Percentiles rank a stretch among this genome's conserved stretches.
Evolutionary conservation across 306 rosid genomes (phyloP).

Genomic region (Potentilla sterilis): DNA sequence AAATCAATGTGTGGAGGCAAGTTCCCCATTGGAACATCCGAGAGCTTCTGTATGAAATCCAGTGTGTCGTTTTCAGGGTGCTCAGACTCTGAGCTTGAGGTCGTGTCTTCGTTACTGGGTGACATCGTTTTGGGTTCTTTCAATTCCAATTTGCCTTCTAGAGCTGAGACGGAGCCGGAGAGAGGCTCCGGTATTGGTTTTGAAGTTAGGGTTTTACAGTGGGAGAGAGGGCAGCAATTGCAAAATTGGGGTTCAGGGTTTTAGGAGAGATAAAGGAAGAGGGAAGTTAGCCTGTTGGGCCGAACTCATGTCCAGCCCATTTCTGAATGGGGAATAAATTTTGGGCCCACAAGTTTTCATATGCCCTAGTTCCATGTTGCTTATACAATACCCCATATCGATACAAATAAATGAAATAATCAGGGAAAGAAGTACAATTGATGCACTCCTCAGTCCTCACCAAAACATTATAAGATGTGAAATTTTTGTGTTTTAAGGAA

Average conservation of each 20-base stretch:
- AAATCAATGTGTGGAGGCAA: constrained; percentile 40
- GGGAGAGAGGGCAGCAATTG: neutral
- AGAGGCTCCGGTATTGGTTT: neutral
- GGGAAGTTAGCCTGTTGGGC: neutral
- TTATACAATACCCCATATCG: too few relatives aligned
- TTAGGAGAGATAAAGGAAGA: neutral
- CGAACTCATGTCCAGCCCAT: neutral
- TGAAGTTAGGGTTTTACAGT: constrained; percentile 8
- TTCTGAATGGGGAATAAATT: neutral
- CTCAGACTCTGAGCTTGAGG: constrained; percentile 24
- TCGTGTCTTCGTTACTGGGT: constrained; percentile 9
- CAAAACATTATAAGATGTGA: too few relatives aligned
- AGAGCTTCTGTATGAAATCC: constrained; percentile 33
- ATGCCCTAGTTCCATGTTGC: too few relatives aligned
- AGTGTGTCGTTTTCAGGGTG: constrained; percentile 12
- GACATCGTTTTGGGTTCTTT: constrained; percentile 7
- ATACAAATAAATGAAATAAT: too few relatives aligned
- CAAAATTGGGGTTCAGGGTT: constrained; percentile 14
- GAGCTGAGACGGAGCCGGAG: neutral
- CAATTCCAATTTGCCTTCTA: neutral
- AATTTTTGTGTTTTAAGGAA: too few relatives aligned
- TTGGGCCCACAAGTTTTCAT: constrained; percentile 1
- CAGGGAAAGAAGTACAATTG: too few relatives aligned
- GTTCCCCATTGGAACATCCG: constrained; percentile 44
- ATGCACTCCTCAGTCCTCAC: too few relatives aligned